Base-by-base conservation (phyloP, 148 eudicot species). In the Rhododendron mucronatum region DNA sequence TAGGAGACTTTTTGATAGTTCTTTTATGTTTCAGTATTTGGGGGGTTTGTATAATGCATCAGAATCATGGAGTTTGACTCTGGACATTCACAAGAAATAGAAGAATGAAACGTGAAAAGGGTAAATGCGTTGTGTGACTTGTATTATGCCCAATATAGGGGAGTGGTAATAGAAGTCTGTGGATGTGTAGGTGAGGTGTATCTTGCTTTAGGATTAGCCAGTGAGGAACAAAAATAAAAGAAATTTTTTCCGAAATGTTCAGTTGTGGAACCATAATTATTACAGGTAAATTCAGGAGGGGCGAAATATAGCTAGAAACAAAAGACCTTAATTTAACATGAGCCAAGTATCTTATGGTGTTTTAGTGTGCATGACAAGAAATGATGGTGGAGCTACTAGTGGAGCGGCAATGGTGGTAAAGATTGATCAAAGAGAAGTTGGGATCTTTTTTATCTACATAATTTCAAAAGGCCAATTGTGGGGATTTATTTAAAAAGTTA, bases 1-100 rank as follows among this genome's bases (percentile, higher is more conserved):
- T 93, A 85, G 79, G 44, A 44, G 71, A 88, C 53, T 57, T 47
- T 14, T 26, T 47, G 26, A 16, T n/a, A 21, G 28, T 75, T 41
- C 20, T 28, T 73, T 33, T 76, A 57, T 30, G 44, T 30, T 87
- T 76, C 5, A 13, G 16, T 50, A 15, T 53, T 23, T 69, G 2
- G 65, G 39, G 21, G 59, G 26, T 83, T 83, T 78, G 83, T 20
- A 48, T n/a, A 45, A 33, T 78, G 80, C 47, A 48, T 35, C 50
- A 33, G 65, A 83, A 76, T 13, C 57, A 61, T 78, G 78, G 33
- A 48, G 20, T 83, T 83, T 50, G 69, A 83, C 16, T 48, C 50
- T 39, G 18, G 23, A 57, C 50, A 74, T 71, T 82, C 35, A 28
- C 57, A 33, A 80, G 50, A 79, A 84, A 48, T 37, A 74, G 55